Evolutionary conservation across 345 rosid genomes (phyloP).

Genomic region (Adansonia digitata): DNA sequence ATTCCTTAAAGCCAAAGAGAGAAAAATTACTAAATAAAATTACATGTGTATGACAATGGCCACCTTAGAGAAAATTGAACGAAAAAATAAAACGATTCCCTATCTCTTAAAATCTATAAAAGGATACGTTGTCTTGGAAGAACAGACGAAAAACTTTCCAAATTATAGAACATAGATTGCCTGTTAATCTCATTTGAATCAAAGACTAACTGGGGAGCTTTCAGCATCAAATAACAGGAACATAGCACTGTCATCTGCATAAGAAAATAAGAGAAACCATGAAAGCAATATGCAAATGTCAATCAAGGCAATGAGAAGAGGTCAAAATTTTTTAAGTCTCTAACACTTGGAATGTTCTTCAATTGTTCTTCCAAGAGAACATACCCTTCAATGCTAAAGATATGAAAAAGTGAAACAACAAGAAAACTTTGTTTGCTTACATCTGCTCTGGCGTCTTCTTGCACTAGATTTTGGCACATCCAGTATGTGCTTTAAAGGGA

Average conservation of each 20-base stretch:
- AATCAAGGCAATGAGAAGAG: neutral
- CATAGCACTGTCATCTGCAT: slow-evolving; percentile 39
- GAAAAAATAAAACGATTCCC: neutral
- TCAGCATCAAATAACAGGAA: slow-evolving; percentile 34
- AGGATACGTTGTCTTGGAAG: slow-evolving; percentile 74
- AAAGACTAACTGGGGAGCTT: slow-evolving; percentile 27
- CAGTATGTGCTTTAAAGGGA: neutral
- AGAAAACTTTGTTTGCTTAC: neutral
- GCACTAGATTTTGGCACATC: neutral
- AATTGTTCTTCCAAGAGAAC: slow-evolving; percentile 45
- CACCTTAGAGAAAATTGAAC: neutral
- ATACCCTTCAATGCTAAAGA: slow-evolving; percentile 47
- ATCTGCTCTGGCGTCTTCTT: neutral
- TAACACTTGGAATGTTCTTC: slow-evolving; percentile 7
- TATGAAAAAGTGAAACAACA: neutral
- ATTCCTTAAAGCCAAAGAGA: neutral
- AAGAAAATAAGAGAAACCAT: slow-evolving; percentile 8
- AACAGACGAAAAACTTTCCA: slow-evolving; percentile 33
- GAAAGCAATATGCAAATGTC: slow-evolving; percentile 6
- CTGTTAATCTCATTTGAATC: slow-evolving; percentile 33
- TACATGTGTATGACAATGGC: neutral
- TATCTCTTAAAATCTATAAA: slow-evolving; percentile 1
- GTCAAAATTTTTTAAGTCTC: neutral
- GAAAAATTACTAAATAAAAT: neutral
- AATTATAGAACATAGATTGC: slow-evolving; percentile 38